Conservation (phyloP, 192 early-diverging fungal species). For the Phycomyces blakesleeanus region DNA sequence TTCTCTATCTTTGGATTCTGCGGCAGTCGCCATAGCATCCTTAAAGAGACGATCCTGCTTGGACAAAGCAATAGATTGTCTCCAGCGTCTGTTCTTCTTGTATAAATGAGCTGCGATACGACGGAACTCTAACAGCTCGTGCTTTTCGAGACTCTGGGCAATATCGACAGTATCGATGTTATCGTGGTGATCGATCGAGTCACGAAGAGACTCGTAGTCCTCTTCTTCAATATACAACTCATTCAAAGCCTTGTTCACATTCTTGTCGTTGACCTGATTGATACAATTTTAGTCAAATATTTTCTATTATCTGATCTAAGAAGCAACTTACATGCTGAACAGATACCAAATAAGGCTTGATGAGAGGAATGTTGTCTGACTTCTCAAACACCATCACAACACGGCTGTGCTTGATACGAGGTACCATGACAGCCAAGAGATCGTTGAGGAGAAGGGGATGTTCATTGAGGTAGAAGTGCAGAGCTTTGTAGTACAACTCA, state of each 20-base stretch:
- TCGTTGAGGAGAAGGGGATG: constrained; percentile 95
- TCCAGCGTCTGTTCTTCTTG: constrained; percentile 96
- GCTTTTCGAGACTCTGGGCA: constrained; percentile 90
- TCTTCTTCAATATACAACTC: constrained; percentile 98
- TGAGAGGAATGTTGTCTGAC: constrained; percentile 94
- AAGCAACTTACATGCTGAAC: constrained; percentile 67
- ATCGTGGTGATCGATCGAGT: constrained; percentile 91
- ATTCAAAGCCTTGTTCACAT: constrained; percentile 94
- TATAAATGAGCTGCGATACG: constrained; percentile 94
- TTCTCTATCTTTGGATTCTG: constrained; percentile 81
- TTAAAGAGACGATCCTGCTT: constrained; percentile 98
- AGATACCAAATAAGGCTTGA: constrained; percentile 93
- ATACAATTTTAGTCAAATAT: neutral
- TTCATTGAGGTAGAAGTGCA: constrained; percentile 94
- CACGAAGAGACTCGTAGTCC: constrained; percentile 88
- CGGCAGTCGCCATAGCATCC: constrained; percentile 98
- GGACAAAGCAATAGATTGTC: constrained; percentile 89
- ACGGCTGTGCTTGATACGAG: constrained; percentile 93
- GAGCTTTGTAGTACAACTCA: constrained; percentile 97
- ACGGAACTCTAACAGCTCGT: constrained; percentile 96
- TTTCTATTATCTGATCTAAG: neutral
- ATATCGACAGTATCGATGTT: constrained; percentile 93
- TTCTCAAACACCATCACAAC: constrained; percentile 98
- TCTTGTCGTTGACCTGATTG: constrained; percentile 78
- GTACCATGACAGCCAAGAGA: constrained; percentile 80